These are phyloP conservation scores for Debaryomyces sp. DNA, from an alignment of 1,139 yeast species.

Conservation along the genomic window DNA sequence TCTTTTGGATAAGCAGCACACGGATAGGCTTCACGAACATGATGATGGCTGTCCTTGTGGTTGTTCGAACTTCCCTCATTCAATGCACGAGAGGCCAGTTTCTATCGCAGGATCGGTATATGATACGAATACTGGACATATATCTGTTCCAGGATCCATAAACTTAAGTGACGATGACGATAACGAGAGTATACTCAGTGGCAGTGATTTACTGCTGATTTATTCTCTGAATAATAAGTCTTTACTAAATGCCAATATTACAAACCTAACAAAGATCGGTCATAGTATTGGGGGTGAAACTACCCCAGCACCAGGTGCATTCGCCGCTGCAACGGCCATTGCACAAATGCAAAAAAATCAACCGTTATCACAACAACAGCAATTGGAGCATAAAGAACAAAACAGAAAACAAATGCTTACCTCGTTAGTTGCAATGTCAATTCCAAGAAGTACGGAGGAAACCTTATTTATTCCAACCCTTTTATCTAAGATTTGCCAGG, in stretches of 20 bases:
- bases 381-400: constrained; percentile 29
- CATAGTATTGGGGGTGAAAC: constrained; percentile 42
- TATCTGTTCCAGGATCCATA: constrained; percentile 37
- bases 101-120: constrained; percentile 63
- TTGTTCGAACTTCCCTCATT: constrained; percentile 53
- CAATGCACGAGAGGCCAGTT: constrained; percentile 64
- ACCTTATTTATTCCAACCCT: constrained; percentile 72
- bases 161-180: constrained; percentile 57
- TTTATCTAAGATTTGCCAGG: constrained; percentile 66
- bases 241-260: constrained; percentile 10
- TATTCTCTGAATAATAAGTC: constrained; percentile 14
- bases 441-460: constrained; percentile 79
- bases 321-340: constrained; percentile 72
- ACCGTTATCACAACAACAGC: constrained; percentile 22
- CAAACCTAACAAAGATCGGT: constrained; percentile 11
- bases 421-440: constrained; percentile 67
- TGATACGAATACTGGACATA: constrained; percentile 25
- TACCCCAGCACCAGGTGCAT: constrained; percentile 74
- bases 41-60: constrained; percentile 60
- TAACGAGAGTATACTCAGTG: constrained; percentile 32
- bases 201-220: constrained; percentile 26
- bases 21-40: constrained; percentile 25
- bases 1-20: constrained; percentile 17
- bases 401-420: constrained; percentile 58
- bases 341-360: constrained; percentile 53